Evolutionary conservation across 805 yeast species (phyloP).

Genomic region (Pichia kluyveri): DNA sequence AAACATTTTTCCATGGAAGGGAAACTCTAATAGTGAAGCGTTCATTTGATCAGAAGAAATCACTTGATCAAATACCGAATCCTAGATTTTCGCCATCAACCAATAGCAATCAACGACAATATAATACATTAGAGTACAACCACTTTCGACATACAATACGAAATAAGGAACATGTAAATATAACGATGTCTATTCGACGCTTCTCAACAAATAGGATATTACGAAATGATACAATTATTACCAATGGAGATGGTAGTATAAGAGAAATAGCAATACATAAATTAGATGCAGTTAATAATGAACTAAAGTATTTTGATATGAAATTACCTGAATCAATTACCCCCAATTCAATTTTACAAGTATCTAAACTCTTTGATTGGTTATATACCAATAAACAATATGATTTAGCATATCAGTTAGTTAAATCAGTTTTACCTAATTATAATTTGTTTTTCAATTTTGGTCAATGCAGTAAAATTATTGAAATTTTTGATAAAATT

Average conservation of each 20-base stretch:
- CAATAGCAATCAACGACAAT: background rate
- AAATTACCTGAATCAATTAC: constrained; percentile 5
- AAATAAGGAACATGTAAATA: background rate
- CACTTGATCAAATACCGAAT: background rate
- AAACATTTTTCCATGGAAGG: background rate
- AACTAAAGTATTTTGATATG: constrained; percentile 1
- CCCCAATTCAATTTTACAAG: constrained; percentile 6
- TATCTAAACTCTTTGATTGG: constrained; percentile 15
- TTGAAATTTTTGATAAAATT: constrained; percentile 16
- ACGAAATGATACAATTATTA: constrained; percentile 16
- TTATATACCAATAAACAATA: constrained; percentile 13
- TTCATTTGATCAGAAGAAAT: background rate
- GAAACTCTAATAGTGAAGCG: background rate
- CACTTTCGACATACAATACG: background rate
- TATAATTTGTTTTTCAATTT: constrained; percentile 12
- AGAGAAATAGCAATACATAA: constrained; percentile 1
- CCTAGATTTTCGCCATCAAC: background rate
- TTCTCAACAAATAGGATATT: constrained; percentile 15
- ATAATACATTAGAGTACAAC: constrained; percentile 2
- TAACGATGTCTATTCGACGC: constrained; percentile 8
- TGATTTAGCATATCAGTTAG: constrained; percentile 8
- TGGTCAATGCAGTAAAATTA: constrained; percentile 8
- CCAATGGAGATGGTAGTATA: constrained; percentile 9
- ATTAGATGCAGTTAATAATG: background rate
- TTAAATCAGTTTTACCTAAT: background rate